Base-by-base conservation (phyloP, 108 stramenopile genomes). In the Cyclotella choctawhatcheeana region DNA sequence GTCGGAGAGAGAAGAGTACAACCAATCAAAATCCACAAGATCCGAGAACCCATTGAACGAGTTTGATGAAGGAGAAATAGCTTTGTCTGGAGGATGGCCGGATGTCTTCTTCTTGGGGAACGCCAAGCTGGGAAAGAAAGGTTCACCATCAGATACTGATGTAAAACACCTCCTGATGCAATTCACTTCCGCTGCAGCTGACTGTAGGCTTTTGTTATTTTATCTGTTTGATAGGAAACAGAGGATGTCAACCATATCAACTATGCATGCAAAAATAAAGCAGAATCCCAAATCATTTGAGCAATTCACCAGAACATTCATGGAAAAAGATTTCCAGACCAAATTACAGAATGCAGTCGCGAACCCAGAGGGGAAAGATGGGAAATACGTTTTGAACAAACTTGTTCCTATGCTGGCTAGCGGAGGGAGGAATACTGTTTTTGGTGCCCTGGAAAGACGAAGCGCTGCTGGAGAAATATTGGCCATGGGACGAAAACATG, bases 181-280 rank as follows among this genome's bases (percentile, higher is more conserved):
- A 32, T 66, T 66, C 27, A 27, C 65, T 6, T 16, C 24, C 27
- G 48, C n/a, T 13, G 27, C 65, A 17, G 47, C 65, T 5, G 18
- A 7, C 3, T 51, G 48, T 44, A 4, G 18, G 16, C 16, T 51
- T 8, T 44, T 66, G 24, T 50, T 66, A 50, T 66, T 66, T 50
- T 66, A 66, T 44, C 27, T 66, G 17, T 66, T 66, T 52, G 65
- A 66, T 66, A 52, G 18, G n/a, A 13, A 51, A 51, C 65, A 30
- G 21, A 30, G 65, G 29, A 47, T 47, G 16, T 16, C 14, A 6
- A 66, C 48, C 7, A 66, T 66, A 13, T 24, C 16, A 7, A 44
- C 25, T 5, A 66, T 66, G 48, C n/a, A 22, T 35, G 24, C 48
- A 17, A 25, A 32, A 51, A 5, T 20, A 5, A 48, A 52, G 4